phyloP scores from a whole-genome alignment of 2,329 filamentous ascomycete genomes.

The Nectriaceae sp. region DNA sequence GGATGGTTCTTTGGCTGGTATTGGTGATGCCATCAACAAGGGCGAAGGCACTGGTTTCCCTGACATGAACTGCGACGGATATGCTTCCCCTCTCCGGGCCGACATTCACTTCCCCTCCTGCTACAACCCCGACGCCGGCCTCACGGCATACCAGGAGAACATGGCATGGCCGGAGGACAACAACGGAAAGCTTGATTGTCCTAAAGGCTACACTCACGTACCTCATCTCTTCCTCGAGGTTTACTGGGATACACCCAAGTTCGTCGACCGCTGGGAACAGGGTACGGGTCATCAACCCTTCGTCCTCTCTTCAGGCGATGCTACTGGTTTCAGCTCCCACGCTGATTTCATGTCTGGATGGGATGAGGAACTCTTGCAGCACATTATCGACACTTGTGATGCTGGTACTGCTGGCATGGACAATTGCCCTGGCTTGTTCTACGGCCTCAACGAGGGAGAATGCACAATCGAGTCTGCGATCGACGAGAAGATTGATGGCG shows the following conservation, averaged over 20 bases:
- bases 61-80: constrained; percentile 66
- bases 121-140: constrained; percentile 66
- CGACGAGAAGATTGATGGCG: constrained; percentile 46
- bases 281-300: constrained; percentile 62
- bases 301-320: constrained; percentile 69
- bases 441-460: constrained; percentile 51
- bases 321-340: constrained; percentile 70
- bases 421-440: constrained; percentile 59
- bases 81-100: constrained; percentile 61
- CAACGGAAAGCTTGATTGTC: constrained; percentile 56
- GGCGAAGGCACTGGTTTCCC: constrained; percentile 68
- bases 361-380: constrained; percentile 65
- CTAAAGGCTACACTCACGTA: constrained; percentile 53
- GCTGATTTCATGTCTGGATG: constrained; percentile 75
- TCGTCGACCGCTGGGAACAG: constrained; percentile 54
- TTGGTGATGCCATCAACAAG: constrained; percentile 54
- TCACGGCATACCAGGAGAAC: constrained; percentile 64
- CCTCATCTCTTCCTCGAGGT: constrained; percentile 61
- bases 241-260: constrained; percentile 61
- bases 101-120: constrained; percentile 75
- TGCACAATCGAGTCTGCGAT: constrained; percentile 54
- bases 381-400: constrained; percentile 68
- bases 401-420: constrained; percentile 62
- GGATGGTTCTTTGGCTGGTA: constrained; percentile 56
- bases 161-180: constrained; percentile 61